Evolutionary conservation across 2,329 filamentous ascomycete genomes (phyloP).

Genomic region (Zasmidium citrigriseum): DNA sequence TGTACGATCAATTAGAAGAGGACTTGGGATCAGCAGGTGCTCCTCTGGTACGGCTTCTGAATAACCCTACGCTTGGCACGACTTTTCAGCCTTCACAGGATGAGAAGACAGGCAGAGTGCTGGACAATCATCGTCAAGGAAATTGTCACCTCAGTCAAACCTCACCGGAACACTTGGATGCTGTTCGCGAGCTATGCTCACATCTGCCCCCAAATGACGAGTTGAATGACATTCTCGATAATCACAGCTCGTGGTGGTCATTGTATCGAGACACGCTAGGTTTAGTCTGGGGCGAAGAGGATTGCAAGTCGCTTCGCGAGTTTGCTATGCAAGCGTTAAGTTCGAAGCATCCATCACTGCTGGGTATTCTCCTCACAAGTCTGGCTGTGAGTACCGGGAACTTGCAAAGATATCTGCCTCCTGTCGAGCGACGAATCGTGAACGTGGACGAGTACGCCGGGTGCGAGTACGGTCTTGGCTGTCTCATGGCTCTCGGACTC

Average conservation of each 20-base stretch:
- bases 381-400: slow-evolving; percentile 16
- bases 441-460: slow-evolving; percentile 15
- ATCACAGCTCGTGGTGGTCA: slow-evolving; percentile 18
- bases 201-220: slow-evolving; percentile 8
- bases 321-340: slow-evolving; percentile 7
- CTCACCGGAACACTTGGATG: not conserved
- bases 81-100: not conserved
- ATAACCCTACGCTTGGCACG: not conserved
- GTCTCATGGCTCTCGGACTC: slow-evolving; percentile 19
- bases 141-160: not conserved
- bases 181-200: not conserved
- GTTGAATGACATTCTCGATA: slow-evolving; percentile 10
- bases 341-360: slow-evolving; percentile 5
- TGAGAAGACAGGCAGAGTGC: not conserved
- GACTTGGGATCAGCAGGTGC: not conserved
- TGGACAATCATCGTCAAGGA: not conserved
- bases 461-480: slow-evolving; percentile 14
- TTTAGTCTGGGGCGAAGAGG: slow-evolving; percentile 12
- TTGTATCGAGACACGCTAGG: slow-evolving; percentile 15
- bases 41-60: not conserved
- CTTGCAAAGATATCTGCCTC: slow-evolving; percentile 12
- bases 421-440: slow-evolving; percentile 14
- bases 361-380: slow-evolving; percentile 12
- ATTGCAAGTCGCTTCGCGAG: not conserved
- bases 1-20: not conserved